Evolutionary conservation across 2,329 filamentous ascomycete genomes (phyloP), one percentile per base, ranked within the genome.

Genomic region (Falciphora oryzae): DNA sequence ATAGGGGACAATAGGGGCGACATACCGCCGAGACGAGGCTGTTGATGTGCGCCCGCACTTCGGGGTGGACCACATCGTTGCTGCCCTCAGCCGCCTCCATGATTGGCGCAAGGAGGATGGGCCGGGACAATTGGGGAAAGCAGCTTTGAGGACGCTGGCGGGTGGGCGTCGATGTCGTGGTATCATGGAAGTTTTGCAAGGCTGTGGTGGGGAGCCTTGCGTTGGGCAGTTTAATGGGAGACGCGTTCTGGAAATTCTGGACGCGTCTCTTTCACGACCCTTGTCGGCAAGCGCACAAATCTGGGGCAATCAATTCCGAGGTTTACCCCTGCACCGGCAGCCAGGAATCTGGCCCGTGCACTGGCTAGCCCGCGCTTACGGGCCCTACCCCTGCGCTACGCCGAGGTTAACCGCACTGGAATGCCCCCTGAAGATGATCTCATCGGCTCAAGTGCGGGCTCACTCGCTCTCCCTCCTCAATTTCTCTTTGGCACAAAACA

Each of bases 41-140:
- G 79, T 91, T 94, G 73, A 99, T 89, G 78, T 97, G 92, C 32
- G 93, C 93, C 73, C 93, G 89, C 72, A 97, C 92, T 80, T 97
- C 92, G 57, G 93, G 92, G 75, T 98, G 93, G 65, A 98, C 90
- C 66, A 89, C 82, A 73, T 88, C 86, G 69, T 76, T 78, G 65
- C 75, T 74, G 65, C 75, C 80, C 62, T 85, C 83, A 68, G 73
- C 75, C 65, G 79, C 71, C 75, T 88, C 85, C 86, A 89, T 88
- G 22, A 68, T 78, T 70, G 63, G 31, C 57, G 18, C 44, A 22
- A 3, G 44, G 44, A 57, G 64, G 65, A 68, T 38, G 35, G 35
- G 35, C 14, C 18, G 10, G 35, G 16, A 6, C 35, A 16, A 38
- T 2, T 14, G 44, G 8, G 18, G 22, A 28, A 28, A n/a, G 14